These are phyloP conservation scores for Candida montana DNA, from an alignment of 805 yeast genomes.

Conservation along the genomic window DNA sequence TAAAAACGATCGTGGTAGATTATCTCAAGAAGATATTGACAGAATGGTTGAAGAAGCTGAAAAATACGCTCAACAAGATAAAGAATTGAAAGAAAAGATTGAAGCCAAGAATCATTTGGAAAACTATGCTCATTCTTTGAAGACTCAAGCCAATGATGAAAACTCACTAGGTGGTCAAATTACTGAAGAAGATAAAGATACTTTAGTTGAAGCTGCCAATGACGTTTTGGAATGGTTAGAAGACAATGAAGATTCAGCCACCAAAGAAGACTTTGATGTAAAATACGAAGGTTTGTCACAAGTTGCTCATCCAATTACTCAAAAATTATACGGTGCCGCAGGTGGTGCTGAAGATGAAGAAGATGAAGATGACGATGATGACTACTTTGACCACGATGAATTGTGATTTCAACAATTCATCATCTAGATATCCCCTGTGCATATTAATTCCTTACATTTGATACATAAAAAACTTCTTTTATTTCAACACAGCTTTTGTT, in stretches of 20 bases:
- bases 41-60: conserved; percentile 98
- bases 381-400: conserved; percentile 67
- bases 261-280: conserved; percentile 90
- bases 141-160: conserved; percentile 57
- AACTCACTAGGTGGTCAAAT: conserved; percentile 69
- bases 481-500: neutral
- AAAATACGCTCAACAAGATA: conserved; percentile 88
- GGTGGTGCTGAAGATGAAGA: conserved; percentile 42
- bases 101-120: conserved; percentile 86
- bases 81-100: conserved; percentile 73
- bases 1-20: conserved; percentile 91
- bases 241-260: conserved; percentile 79
- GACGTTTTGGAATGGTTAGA: conserved; percentile 88
- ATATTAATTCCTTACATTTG: too few relatives aligned
- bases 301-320: conserved; percentile 86
- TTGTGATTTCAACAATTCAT: conserved; percentile 30
- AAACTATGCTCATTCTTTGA: conserved; percentile 79
- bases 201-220: conserved; percentile 77
- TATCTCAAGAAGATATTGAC: conserved; percentile 89
- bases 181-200: conserved; percentile 87
- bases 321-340: conserved; percentile 70
- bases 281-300: conserved; percentile 78
- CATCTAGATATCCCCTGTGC: conserved; percentile 1
- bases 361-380: conserved; percentile 51
- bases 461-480: too few relatives aligned